A percentile compares a stretch with the other conserved stretches of the same genome.
These are phyloP conservation scores for Monosporozyma siamensis DNA, from an alignment of 805 yeast genomes.

Conservation along the genomic window DNA sequence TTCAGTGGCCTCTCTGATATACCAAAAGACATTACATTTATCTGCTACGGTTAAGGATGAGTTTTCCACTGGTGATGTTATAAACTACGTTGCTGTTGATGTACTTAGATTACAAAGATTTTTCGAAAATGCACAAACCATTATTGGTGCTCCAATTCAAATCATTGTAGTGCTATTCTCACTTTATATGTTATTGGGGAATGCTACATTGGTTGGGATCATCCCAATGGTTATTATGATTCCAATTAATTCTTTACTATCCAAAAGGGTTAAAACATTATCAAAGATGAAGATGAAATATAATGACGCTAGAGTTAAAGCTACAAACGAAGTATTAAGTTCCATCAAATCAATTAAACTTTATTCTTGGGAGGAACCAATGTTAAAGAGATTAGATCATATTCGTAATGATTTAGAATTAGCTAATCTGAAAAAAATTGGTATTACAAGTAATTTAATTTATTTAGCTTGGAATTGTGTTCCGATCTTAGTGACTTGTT, in stretches of 20 bases:
- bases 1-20: conserved; percentile 57
- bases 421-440: conserved; percentile 40
- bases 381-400: conserved; percentile 41
- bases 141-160: conserved; percentile 52
- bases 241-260: conserved; percentile 45
- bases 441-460: conserved; percentile 37
- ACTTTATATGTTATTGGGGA: conserved; percentile 46
- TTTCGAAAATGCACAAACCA: conserved; percentile 42
- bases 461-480: conserved; percentile 55
- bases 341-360: conserved; percentile 57
- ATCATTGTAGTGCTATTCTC: conserved; percentile 46
- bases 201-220: conserved; percentile 51
- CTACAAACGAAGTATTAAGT: conserved; percentile 49
- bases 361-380: conserved; percentile 63
- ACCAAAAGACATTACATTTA: conserved; percentile 59
- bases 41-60: conserved; percentile 55
- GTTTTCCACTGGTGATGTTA: conserved; percentile 66
- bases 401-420: conserved; percentile 54
- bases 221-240: conserved; percentile 44
- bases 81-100: conserved; percentile 74
- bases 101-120: conserved; percentile 54
- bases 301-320: conserved; percentile 51
- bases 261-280: conserved; percentile 37
- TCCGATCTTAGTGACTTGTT: conserved; percentile 55
- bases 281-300: conserved; percentile 50